Evolutionary conservation across 2,329 filamentous ascomycete species (phyloP).

Genomic region (Penicillium olsonii): DNA sequence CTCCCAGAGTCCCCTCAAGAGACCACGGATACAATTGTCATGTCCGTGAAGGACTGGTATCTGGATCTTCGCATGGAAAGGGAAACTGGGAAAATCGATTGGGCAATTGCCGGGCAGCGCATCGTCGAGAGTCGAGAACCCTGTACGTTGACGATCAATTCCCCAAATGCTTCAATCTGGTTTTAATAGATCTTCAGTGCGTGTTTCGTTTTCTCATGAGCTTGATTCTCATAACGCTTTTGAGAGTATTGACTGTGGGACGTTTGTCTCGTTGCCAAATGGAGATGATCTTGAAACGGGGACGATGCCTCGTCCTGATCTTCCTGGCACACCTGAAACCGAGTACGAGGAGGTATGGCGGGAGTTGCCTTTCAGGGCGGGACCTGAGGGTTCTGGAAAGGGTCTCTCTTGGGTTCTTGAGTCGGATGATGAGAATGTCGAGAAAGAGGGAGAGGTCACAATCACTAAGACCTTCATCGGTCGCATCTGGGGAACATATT

Average conservation of each 20-base stretch:
- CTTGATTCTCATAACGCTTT: constrained; percentile 41
- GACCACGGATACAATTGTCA: constrained; percentile 47
- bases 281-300: constrained; percentile 45
- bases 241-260: constrained; percentile 37
- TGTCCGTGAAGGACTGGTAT: constrained; percentile 47
- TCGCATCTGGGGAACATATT: constrained; percentile 33
- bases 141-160: constrained; percentile 25
- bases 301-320: constrained; percentile 40
- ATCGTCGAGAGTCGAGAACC: constrained; percentile 38
- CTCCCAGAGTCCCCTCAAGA: constrained; percentile 43
- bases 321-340: constrained; percentile 31
- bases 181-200: constrained; percentile 19
- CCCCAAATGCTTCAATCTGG: background rate
- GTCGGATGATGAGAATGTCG: constrained; percentile 16
- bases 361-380: constrained; percentile 42
- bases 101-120: constrained; percentile 47
- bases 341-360: constrained; percentile 70
- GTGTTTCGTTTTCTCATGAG: constrained; percentile 41
- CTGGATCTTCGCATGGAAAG: constrained; percentile 47
- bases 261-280: constrained; percentile 40
- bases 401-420: constrained; percentile 36
- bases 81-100: constrained; percentile 39
- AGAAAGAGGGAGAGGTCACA: constrained; percentile 16
- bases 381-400: constrained; percentile 27
- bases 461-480: constrained; percentile 33